Evolutionary conservation across 225 moss, liverwort and hornwort species (phyloP), one percentile per base, ranked within the genome.

Genomic region (Bryum argenteum): DNA sequence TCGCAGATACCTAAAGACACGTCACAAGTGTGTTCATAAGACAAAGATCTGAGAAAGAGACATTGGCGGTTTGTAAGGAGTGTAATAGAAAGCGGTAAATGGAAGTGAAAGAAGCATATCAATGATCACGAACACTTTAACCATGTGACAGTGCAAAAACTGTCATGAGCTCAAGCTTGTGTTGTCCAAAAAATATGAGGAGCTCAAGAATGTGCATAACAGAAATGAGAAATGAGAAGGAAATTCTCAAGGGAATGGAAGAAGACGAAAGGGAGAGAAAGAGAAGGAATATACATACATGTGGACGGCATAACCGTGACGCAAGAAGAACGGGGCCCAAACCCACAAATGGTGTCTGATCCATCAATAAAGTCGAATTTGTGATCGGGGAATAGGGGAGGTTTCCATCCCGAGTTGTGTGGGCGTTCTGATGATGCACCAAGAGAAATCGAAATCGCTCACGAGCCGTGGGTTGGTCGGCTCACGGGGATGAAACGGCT

Each of bases 381-480:
- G 57, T 5, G 61, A 65, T 89, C n/a, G 79, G 10, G 91, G 84
- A 64, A 93, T 58, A 45, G 81, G 16, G 75, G 80, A 24, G 96
- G 93, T 66, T 84, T 93, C 96, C 96, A 96, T 65, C 96, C n/a
- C 74, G 57, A 96, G 81, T 39, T 96, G 93, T 54, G 96, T 91
- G 11, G 96, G 96, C 23, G 88, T 96, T 16, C 83, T 75, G n/a
- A 45, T n/a, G 76, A 78, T n/a, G 87, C 85, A 12, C 38, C 88
- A 87, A 19, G 79, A 72, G 18, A 83, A 84, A 45, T 82, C 89
- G 60, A 96, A 96, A 73, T 93, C 90, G 66, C 90, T 87, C 57
- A 87, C 75, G 22, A 96, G 54, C 61, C 76, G 70, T 15, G 73
- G 57, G 61, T 93, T 74, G 41, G 76, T 69, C 13, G 90, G 84